Evolutionary conservation across 192 early-diverging fungal genomes (phyloP).

Genomic region (Glomus cerebriforme): DNA sequence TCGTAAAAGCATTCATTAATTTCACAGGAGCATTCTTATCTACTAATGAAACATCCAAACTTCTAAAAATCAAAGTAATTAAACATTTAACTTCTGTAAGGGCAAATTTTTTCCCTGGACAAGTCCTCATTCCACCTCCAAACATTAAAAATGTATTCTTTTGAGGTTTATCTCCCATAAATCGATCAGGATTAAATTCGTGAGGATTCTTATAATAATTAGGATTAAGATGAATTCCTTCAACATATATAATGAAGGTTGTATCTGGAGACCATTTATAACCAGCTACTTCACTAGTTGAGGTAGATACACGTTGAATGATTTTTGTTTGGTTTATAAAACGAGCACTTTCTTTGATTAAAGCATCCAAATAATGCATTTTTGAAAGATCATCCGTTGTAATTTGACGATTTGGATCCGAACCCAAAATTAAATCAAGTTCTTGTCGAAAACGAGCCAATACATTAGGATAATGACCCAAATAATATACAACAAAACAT

Average conservation of each 20-base stretch:
- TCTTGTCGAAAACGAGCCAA: background rate
- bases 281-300: background rate
- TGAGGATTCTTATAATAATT: background rate
- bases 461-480: background rate
- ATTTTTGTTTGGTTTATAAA: background rate
- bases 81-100: background rate
- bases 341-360: background rate
- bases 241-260: background rate
- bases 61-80: background rate
- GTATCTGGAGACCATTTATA: background rate
- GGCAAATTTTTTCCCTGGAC: constrained; percentile 12
- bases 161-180: background rate
- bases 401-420: background rate
- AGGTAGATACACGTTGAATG: background rate
- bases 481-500: background rate
- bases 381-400: background rate
- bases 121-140: background rate
- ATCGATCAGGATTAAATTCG: background rate
- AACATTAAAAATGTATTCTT: background rate
- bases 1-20: background rate
- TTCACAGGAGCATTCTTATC: background rate
- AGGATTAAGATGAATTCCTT: background rate
- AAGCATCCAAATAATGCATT: constrained; percentile 2
- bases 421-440: background rate
- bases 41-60: background rate